phyloP scores from a whole-genome alignment of 352 stramenopile genomes.

The Phytophthora uliginosa region DNA sequence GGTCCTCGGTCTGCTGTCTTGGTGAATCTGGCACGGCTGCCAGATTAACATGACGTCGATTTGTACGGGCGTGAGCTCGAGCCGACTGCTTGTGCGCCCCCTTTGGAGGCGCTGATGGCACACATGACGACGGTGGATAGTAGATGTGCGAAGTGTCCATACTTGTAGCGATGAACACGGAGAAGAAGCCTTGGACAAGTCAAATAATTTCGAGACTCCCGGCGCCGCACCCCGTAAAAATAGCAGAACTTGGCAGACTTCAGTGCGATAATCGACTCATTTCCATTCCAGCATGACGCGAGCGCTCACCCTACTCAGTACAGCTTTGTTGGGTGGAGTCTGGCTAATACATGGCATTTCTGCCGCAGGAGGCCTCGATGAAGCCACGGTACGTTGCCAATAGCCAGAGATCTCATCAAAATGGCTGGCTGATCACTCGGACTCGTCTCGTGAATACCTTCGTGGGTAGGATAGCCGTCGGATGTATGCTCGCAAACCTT shows the following conservation, averaged over 20 bases:
- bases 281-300: constrained; percentile 12
- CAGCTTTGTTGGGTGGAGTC: not conserved
- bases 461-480: constrained; percentile 10
- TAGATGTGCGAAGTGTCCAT: constrained; percentile 39
- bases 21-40: constrained; percentile 5
- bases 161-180: not conserved
- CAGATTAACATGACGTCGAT: constrained; percentile 22
- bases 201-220: not conserved
- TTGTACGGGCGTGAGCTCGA: constrained; percentile 26
- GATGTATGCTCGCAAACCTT: constrained; percentile 56
- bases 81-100: constrained; percentile 44
- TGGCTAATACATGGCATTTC: not conserved
- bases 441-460: not conserved
- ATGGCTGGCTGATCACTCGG: not conserved
- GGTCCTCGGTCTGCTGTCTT: constrained; percentile 1
- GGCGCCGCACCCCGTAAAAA: constrained; percentile 8
- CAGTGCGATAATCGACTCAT: not conserved
- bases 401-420: not conserved
- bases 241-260: constrained; percentile 11
- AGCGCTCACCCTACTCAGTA: constrained; percentile 1
- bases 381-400: constrained; percentile 14
- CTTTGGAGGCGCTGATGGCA: constrained; percentile 13
- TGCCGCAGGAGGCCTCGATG: constrained; percentile 16
- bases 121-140: constrained; percentile 11
- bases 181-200: not conserved